These are phyloP conservation scores for Vachellia pachyceras DNA, from an alignment of 306 rosid species.

Conservation along the genomic window DNA sequence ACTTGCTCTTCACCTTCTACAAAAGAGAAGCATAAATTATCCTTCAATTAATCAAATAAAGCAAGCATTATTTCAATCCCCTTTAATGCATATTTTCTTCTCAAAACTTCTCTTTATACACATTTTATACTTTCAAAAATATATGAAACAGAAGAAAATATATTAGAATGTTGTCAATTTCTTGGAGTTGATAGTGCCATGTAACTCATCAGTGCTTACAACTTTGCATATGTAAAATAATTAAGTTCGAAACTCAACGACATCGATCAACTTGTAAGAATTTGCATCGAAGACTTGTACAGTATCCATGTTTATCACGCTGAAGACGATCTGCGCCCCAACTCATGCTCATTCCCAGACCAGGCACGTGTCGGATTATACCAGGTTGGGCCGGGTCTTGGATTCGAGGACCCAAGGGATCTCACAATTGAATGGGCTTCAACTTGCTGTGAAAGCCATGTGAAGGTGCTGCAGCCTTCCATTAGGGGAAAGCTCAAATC, in stretches of 20 bases:
- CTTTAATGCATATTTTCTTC: too few species aligned
- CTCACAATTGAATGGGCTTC: background rate
- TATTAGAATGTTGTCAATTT: too few species aligned
- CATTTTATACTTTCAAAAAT: too few species aligned
- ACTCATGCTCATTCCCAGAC: constrained; percentile 44
- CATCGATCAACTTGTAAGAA: background rate
- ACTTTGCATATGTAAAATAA: background rate
- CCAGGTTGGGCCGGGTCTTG: background rate
- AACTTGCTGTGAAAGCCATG: background rate
- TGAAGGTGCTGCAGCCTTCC: background rate
- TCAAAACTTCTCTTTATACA: too few species aligned
- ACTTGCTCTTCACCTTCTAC: too few species aligned
- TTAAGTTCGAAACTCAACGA: background rate
- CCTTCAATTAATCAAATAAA: too few species aligned
- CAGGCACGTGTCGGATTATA: background rate
- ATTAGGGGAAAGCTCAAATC: background rate
- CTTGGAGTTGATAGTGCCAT: constrained; percentile 57
- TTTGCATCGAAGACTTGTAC: background rate
- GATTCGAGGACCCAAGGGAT: background rate
- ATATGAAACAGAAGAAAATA: too few species aligned
- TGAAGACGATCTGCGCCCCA: constrained; percentile 96
- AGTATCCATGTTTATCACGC: constrained; percentile 82
- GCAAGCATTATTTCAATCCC: too few species aligned
- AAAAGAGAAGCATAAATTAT: too few species aligned
- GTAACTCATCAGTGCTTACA: constrained; percentile 45